phyloP scores from a whole-genome alignment of 768 basidiomycete species.

The Phlegmacium glaucopus region DNA sequence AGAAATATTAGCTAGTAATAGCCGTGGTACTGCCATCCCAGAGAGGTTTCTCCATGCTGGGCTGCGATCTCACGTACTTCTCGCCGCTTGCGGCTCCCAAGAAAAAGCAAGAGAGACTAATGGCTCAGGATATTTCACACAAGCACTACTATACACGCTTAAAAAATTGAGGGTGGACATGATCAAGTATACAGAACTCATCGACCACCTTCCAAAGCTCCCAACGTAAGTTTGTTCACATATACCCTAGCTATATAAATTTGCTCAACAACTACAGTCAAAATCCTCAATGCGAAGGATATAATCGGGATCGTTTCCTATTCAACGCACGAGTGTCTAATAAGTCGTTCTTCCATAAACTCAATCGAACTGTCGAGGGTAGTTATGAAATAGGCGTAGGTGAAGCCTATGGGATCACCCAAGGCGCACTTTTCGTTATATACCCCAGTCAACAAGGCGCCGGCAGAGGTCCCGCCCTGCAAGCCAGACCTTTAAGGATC shows the following conservation, averaged over 20 bases:
- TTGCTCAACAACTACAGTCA: slow-evolving; percentile 4
- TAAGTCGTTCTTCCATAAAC: not conserved
- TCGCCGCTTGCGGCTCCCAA: slow-evolving; percentile 7
- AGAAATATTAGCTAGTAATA: not conserved
- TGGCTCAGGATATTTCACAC: slow-evolving; percentile 9
- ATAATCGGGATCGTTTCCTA: not conserved
- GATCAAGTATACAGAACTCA: slow-evolving; percentile 8
- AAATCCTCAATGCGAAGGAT: slow-evolving; percentile 15
- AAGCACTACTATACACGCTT: slow-evolving; percentile 7
- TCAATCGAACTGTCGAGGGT: not conserved
- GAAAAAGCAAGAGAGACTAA: slow-evolving; percentile 7
- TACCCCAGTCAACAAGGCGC: not conserved
- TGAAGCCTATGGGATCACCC: not conserved
- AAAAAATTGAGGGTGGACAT: not conserved
- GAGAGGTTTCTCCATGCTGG: not conserved
- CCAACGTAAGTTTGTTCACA: not conserved
- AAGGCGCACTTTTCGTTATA: not conserved
- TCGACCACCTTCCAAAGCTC: not conserved
- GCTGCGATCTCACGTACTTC: slow-evolving; percentile 5
- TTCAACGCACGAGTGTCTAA: slow-evolving; percentile 3
- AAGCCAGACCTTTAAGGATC: not conserved
- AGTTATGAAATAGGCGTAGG: not conserved
- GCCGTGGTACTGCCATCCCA: not conserved
- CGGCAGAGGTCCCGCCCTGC: not conserved
- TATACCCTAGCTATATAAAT: not conserved